Percentiles rank a stretch among this genome's conserved stretches.
Conservation (phyloP, 495 filamentous ascomycete species). For the Copromyces sp. region DNA sequence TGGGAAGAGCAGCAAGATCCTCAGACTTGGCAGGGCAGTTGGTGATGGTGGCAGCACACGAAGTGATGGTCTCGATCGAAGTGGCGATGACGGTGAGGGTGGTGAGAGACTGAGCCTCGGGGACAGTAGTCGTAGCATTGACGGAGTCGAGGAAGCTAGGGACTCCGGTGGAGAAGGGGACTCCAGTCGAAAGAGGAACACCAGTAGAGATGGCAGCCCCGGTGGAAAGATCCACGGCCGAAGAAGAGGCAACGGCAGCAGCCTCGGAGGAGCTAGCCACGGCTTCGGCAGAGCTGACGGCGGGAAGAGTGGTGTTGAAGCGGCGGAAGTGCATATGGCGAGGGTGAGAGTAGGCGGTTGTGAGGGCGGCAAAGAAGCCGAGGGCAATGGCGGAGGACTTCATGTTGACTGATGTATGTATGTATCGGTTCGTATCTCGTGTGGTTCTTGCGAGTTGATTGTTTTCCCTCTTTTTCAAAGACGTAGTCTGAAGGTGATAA, state of each 20-base stretch:
- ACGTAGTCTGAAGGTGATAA: not conserved
- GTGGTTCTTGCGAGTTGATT: slow-evolving; percentile 4
- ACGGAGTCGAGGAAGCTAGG: not conserved
- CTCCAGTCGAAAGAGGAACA: slow-evolving; percentile 6
- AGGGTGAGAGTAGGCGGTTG: slow-evolving; percentile 31
- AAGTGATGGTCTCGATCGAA: slow-evolving; percentile 48
- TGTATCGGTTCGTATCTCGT: not conserved
- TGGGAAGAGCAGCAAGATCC: slow-evolving; percentile 20
- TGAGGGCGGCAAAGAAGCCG: slow-evolving; percentile 35
- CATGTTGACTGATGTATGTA: slow-evolving; percentile 29
- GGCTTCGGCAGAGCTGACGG: not conserved
- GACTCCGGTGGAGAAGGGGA: slow-evolving; percentile 1
- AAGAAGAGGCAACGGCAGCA: slow-evolving; percentile 19
- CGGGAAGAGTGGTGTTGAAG: slow-evolving; percentile 24
- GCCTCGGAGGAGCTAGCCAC: slow-evolving; percentile 3
- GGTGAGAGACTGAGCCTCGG: slow-evolving; percentile 3
- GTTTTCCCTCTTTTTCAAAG: slow-evolving; percentile 3
- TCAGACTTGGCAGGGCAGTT: slow-evolving; percentile 47
- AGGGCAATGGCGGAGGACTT: slow-evolving; percentile 34
- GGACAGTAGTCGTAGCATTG: not conserved
- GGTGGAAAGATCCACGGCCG: slow-evolving; percentile 22
- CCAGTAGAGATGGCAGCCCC: not conserved
- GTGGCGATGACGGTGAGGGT: slow-evolving; percentile 43
- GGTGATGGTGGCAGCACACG: slow-evolving; percentile 51
- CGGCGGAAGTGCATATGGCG: slow-evolving; percentile 31